Conservation (phyloP, 106 monocot genomes). For the Dendrobium nobile region DNA sequence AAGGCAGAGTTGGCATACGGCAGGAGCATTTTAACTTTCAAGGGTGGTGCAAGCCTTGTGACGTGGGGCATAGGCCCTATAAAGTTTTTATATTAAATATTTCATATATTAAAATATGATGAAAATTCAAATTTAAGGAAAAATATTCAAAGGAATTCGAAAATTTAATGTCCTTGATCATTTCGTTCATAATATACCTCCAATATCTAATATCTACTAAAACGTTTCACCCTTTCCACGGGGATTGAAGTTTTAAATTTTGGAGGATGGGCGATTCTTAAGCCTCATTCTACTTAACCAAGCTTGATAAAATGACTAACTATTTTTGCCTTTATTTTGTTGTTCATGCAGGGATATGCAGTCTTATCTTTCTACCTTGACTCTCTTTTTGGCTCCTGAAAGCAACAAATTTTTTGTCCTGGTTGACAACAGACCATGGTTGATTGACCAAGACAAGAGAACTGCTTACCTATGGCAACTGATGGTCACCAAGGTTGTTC, state of each 20-base stretch:
- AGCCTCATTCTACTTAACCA: background rate
- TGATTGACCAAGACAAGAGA: constrained; percentile 47
- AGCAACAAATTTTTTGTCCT: constrained; percentile 82
- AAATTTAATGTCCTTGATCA: too few species aligned
- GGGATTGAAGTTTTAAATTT: background rate
- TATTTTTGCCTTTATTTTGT: background rate
- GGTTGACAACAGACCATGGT: constrained; percentile 92
- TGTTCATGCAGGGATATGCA: constrained; percentile 72
- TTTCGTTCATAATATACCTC: too few species aligned
- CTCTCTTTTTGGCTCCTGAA: constrained; percentile 62
- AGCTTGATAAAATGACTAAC: background rate
- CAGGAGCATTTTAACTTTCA: too few species aligned
- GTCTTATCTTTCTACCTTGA: constrained; percentile 81
- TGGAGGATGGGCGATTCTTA: background rate
- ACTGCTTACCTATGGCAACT: constrained; percentile 90
- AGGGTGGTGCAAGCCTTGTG: too few species aligned
- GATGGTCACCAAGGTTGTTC: constrained; percentile 89
- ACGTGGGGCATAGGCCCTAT: too few species aligned
- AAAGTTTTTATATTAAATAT: too few species aligned
- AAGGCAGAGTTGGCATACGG: too few species aligned
- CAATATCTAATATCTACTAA: too few species aligned
- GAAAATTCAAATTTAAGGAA: too few species aligned
- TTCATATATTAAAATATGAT: too few species aligned
- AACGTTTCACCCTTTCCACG: background rate
- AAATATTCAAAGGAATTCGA: too few species aligned